Base-by-base conservation (phyloP, 2,329 filamentous ascomycete genomes). In the Nannizziopsis barbatae region DNA sequence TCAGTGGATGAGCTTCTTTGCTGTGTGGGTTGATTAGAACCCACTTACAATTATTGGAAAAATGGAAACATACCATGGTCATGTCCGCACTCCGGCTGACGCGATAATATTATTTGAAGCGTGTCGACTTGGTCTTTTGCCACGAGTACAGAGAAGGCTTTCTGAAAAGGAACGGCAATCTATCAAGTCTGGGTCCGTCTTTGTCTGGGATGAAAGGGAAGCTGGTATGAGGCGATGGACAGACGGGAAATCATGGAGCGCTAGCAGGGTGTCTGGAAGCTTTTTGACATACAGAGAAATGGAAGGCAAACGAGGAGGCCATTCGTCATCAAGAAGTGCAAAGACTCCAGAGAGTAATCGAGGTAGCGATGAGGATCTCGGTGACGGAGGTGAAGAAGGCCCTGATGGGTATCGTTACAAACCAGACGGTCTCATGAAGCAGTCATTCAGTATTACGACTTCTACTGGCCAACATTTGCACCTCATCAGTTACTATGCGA, bases 151-250 rank as follows among this genome's bases (percentile, higher is more conserved):
- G 71, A 79, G 92, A 57, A 78, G 92, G 59, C 71, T 95, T 51
- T 96, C 92, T 2, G 92, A 98, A 68, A 96, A 96, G 70, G 92
- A 98, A 70, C 80, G 92, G 53, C 89, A 95, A 63, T 87, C 87
- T 3, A 98, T 98, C 65, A 83, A 87, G 61, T 95, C 90, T 0
- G 92, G 92, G 38, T 98, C 92, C 0, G 90, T 98, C 2, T 98
- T 96, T 61, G 92, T 98, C n/a, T 98, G 92, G 92, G 92, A 98
- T 66, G 92, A 98, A 73, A 76, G 90, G 58, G 92, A 98, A 72
- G 92, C 92, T 9, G 92, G 92, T 56, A 98, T 98, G 92, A 79
- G 92, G 61, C 76, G 92, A 66, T 98, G 92, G 92, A 98, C 92
- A 0, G 92, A 98, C 60, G 92, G 92, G 49, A 98, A 98, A 67